Percentiles rank a stretch among this genome's conserved stretches.
Conservation (phyloP, 306 rosid species). For the Canavalia gladiata region DNA sequence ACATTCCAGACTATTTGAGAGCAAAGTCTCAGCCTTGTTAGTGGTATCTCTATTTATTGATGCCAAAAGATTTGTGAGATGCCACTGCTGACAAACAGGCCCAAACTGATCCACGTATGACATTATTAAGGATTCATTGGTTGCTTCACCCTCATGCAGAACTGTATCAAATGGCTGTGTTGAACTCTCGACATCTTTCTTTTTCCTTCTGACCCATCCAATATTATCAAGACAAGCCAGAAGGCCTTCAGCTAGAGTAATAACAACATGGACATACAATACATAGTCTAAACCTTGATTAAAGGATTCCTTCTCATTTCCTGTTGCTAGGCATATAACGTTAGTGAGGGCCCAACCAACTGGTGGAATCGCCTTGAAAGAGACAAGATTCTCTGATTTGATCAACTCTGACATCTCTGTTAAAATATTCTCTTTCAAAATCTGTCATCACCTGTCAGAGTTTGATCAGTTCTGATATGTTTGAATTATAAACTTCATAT, state of each 20-base stretch:
- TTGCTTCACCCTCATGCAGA: slow-evolving; percentile 55
- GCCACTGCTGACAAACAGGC: slow-evolving; percentile 94
- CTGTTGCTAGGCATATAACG: slow-evolving; percentile 74
- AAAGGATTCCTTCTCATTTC: slow-evolving; percentile 68
- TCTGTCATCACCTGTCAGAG: slow-evolving; percentile 98
- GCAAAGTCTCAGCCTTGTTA: slow-evolving; percentile 47
- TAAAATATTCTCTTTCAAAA: slow-evolving; percentile 75
- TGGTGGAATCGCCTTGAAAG: slow-evolving; percentile 70
- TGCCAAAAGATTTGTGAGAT: slow-evolving; percentile 82
- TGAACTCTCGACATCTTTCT: slow-evolving; percentile 53
- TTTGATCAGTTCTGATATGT: slow-evolving; percentile 84
- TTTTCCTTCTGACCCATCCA: slow-evolving; percentile 62
- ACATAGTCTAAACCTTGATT: slow-evolving; percentile 71
- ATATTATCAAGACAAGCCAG: slow-evolving; percentile 66
- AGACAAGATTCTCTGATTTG: slow-evolving; percentile 55
- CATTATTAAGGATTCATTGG: slow-evolving; percentile 58
- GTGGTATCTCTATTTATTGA: slow-evolving; percentile 50
- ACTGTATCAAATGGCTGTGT: slow-evolving; percentile 49
- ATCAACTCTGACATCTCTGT: slow-evolving; percentile 67
- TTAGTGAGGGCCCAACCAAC: slow-evolving; percentile 96
- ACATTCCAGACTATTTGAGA: slow-evolving; percentile 55
- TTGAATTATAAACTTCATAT: slow-evolving; percentile 51
- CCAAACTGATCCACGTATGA: slow-evolving; percentile 72
- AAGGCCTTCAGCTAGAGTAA: slow-evolving; percentile 71
- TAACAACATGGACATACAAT: slow-evolving; percentile 70